phyloP scores from a whole-genome alignment of 768 basidiomycete genomes.

The Lactifluus rugatus region DNA sequence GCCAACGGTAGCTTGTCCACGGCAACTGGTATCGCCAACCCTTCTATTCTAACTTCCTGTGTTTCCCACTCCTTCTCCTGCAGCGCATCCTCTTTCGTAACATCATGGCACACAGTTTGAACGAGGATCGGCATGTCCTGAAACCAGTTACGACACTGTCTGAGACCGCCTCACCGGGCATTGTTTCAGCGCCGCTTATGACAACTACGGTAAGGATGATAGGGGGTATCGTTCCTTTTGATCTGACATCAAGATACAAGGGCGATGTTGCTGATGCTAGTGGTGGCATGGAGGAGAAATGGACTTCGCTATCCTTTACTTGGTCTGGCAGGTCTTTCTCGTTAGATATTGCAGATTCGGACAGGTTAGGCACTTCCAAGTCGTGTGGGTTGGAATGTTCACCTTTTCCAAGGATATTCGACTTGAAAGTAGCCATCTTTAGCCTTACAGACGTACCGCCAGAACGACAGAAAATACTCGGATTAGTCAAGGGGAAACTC shows the following conservation, averaged over 20 bases:
- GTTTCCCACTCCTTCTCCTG: neutral
- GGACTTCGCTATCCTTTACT: constrained; percentile 57
- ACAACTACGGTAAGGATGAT: neutral
- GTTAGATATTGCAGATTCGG: constrained; percentile 66
- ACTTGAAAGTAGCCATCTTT: constrained; percentile 61
- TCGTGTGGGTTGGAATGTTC: neutral
- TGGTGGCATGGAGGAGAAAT: constrained; percentile 26
- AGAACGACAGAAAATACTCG: constrained; percentile 81
- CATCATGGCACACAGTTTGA: neutral
- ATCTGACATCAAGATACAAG: neutral
- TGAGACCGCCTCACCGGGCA: neutral
- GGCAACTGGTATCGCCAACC: neutral
- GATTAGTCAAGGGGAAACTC: constrained; percentile 73
- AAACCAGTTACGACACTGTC: neutral
- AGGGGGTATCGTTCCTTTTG: neutral
- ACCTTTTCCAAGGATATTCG: constrained; percentile 50
- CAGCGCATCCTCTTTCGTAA: neutral
- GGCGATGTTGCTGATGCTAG: neutral
- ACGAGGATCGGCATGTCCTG: neutral
- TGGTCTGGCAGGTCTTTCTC: constrained; percentile 62
- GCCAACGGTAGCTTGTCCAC: too few species aligned
- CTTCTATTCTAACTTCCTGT: neutral
- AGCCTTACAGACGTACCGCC: constrained; percentile 68
- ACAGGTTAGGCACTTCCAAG: constrained; percentile 39
- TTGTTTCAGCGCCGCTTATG: neutral